Conservation (phyloP, 2,329 filamentous ascomycete species). For the Penicillium sp. region DNA sequence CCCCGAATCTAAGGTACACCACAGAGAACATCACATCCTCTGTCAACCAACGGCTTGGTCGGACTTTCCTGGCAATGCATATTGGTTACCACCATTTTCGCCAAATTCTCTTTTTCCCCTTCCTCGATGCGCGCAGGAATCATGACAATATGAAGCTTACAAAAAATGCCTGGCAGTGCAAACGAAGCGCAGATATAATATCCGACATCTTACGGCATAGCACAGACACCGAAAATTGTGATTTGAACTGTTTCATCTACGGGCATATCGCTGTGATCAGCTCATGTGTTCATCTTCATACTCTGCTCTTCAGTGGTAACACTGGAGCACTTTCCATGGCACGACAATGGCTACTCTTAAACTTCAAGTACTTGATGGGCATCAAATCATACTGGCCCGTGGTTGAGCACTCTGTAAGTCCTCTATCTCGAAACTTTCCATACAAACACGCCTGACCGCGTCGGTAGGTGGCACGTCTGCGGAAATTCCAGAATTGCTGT, state of each 20-base stretch:
- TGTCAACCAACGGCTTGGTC: constrained; percentile 13
- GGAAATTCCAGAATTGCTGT: constrained; percentile 20
- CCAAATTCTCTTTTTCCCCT: constrained; percentile 24
- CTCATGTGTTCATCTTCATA: constrained; percentile 22
- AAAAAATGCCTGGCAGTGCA: constrained; percentile 13
- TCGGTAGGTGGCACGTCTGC: constrained; percentile 14
- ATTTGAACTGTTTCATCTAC: constrained; percentile 20
- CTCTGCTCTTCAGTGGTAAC: constrained; percentile 17
- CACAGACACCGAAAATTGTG: constrained; percentile 13
- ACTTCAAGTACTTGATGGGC: constrained; percentile 21
- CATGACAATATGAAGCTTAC: not conserved
- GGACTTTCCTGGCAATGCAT: constrained; percentile 23
- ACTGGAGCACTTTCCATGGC: constrained; percentile 8
- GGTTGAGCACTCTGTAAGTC: constrained; percentile 15
- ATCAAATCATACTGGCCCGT: constrained; percentile 21
- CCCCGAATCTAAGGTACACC: constrained; percentile 11
- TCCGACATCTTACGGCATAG: constrained; percentile 17
- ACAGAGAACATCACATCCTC: constrained; percentile 13
- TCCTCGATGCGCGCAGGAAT: constrained; percentile 11
- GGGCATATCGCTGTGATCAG: constrained; percentile 21
- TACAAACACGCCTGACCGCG: not conserved
- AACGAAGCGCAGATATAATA: constrained; percentile 12
- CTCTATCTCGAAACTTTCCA: not conserved
- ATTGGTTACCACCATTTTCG: constrained; percentile 21
- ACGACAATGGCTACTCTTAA: constrained; percentile 14